Base-by-base conservation (phyloP, 2,329 filamentous ascomycete genomes). In the Colletotrichum eremochloae region DNA sequence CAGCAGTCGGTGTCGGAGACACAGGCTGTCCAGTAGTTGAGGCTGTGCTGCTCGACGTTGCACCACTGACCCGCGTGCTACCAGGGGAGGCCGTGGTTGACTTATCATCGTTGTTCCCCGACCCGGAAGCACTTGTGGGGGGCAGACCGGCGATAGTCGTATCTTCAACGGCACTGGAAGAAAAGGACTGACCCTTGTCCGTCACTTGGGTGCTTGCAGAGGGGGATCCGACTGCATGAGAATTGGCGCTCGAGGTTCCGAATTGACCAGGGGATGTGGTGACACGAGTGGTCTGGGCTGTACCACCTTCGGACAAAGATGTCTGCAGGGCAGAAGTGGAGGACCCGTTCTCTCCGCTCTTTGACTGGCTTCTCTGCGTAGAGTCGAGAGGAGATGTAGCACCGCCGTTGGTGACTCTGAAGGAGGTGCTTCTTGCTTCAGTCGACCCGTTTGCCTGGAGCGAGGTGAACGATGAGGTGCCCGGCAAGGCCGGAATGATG, bases 271-370 rank as follows among this genome's bases (percentile, higher is more conserved):
- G 48, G 20, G 14, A 18, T 42, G 61, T 63, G 48, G 36, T 62
- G 24, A 20, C 46, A 62, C 46, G 44, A 14, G 65, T 46, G 29
- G 57, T 63, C 65, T 48, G 56, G 33, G 44, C 56, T 33, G 56
- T 40, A 31, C n/a, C 65, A 44, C 55, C 48, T 42, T 38, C 48
- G 3, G 57, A 62, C 40, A 46, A 62, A 48, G 55, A 50, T 29
- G 36, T 24, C 38, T 46, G 62, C 61, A 63, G 12, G 36, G 38
- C 20, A 7, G 14, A 56, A 24, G 48, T 44, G 29, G 18, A 15
- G 38, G 2, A 6, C 29, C 1, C 6, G 6, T 7, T n/a, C 7
- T 24, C 20, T 15, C 15, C 12, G 9, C 61, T 53, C 24, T 20
- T 15, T 24, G 18, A 5, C n/a, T n/a, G 61, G 6, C 15, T 12